Conservation (phyloP, 78 protist genomes). For the Monocercomonoides exilis region DNA sequence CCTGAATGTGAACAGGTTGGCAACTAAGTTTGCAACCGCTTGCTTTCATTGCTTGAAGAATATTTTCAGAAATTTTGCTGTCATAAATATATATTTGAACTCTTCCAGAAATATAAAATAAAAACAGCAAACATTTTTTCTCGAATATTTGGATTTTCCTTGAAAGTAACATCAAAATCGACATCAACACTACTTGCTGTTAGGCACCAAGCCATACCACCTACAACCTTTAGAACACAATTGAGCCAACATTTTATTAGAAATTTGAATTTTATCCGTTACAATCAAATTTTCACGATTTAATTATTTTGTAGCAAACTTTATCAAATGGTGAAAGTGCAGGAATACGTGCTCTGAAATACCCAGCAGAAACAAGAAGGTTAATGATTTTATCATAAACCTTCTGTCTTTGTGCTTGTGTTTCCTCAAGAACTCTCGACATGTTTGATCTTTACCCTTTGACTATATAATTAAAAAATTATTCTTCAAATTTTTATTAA, state of each 20-base stretch:
- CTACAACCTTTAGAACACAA: not conserved
- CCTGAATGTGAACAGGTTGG: constrained; percentile 6
- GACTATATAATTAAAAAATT: no score
- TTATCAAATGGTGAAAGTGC: constrained; percentile 7
- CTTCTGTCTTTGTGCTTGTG: not conserved
- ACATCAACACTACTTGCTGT: constrained; percentile 2
- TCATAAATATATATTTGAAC: not conserved
- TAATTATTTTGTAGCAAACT: no score
- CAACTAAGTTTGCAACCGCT: not conserved
- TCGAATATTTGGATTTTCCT: constrained; percentile 5
- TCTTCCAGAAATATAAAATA: not conserved
- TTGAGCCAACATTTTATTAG: no score
- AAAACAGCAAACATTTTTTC: constrained; percentile 9
- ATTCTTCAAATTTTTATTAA: no score
- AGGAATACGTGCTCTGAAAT: constrained; percentile 6
- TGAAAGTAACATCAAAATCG: not conserved
- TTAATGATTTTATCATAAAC: not conserved
- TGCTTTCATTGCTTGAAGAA: not conserved
- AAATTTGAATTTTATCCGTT: no score
- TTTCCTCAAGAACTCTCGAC: no score
- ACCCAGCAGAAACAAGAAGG: constrained; percentile 6
- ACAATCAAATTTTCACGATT: no score
- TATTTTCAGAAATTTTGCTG: constrained; percentile 10
- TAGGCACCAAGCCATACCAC: constrained; percentile 16
- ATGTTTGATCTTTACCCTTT: no score